These are phyloP conservation scores for Pyrenophora seminiperda DNA, from an alignment of 2,329 filamentous ascomycete genomes.

Conservation along the genomic window DNA sequence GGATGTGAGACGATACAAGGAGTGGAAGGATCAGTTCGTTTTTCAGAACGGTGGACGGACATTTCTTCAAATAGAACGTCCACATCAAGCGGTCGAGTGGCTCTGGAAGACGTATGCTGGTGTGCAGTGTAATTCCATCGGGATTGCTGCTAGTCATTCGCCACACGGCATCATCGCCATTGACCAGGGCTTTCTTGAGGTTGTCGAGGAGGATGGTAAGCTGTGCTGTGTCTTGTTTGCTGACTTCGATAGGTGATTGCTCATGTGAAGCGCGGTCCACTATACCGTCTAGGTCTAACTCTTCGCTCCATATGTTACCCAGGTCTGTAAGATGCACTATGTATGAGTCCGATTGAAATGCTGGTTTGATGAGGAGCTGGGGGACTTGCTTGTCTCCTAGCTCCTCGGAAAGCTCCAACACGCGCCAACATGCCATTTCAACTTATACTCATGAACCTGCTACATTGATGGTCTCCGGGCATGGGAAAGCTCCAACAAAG, in stretches of 20 bases:
- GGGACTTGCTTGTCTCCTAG: conserved; percentile 52
- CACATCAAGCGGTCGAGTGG: conserved; percentile 68
- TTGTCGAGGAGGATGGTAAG: conserved; percentile 70
- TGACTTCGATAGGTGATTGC: conserved; percentile 74
- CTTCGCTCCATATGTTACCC: conserved; percentile 74
- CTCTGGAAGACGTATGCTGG: conserved; percentile 66
- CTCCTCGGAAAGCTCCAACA: conserved; percentile 35
- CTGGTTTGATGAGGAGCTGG: conserved; percentile 66
- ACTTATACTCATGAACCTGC: neutral
- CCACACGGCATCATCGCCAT: conserved; percentile 46
- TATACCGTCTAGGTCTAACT: conserved; percentile 65
- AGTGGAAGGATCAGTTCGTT: conserved; percentile 60
- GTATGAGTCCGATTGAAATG: conserved; percentile 64
- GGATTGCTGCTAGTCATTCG: conserved; percentile 38
- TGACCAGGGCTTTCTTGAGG: conserved; percentile 57
- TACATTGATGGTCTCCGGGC: too few relatives aligned
- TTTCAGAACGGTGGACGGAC: conserved; percentile 51
- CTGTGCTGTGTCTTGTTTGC: conserved; percentile 67
- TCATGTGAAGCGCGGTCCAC: conserved; percentile 65
- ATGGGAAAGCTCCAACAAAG: neutral
- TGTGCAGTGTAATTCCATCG: conserved; percentile 55
- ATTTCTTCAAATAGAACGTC: conserved; percentile 62
- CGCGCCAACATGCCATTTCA: conserved; percentile 44
- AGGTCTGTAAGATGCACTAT: conserved; percentile 72
- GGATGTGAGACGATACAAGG: conserved; percentile 54